Base-by-base conservation (phyloP, 345 rosid species). In the Gossypium bickii region DNA sequence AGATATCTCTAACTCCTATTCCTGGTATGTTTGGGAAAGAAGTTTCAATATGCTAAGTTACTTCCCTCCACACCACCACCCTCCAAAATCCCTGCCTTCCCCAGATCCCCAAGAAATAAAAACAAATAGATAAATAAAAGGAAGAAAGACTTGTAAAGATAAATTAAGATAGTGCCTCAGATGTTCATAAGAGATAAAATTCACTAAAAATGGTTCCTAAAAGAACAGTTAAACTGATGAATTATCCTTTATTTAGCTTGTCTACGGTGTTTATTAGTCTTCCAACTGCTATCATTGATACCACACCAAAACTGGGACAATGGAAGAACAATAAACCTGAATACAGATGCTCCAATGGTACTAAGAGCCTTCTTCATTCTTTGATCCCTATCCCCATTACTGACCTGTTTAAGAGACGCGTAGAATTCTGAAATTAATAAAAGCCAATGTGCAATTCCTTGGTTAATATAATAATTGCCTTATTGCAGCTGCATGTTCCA, bases 341-440 rank as follows among this genome's bases (percentile, higher is more conserved):
- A 95, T 51, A 95, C 98, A 12, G 99, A 95, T 79, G 93, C 98
- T 68, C 99, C 99, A 93, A 95, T 91, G 73, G 99, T 93, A 80
- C 88, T 77, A 60, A 95, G 82, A 77, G 99, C 96, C 78, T 78
- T 85, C 82, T 82, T 86, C 71, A 88, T 85, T 78, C 98, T 80
- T 81, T 91, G 87, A 74, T 84, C 85, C 80, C 90, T 83, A 78
- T 87, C 83, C 55, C 99, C 99, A 63, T 75, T 80, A 78, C 90
- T 85, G 73, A 91, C 90, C 99, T 94, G 88, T 74, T 81, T 59
- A 64, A 49, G 34, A 47, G 75, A 22, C 20, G 44, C 45, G 44
- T n/a, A 25, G 8, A 49, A 59, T 20, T 52, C 20, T 8, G 49
- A 34, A 20, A 61, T 38, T 43, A 56, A 22, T 68, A 70, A 49